A percentile compares a stretch with the other conserved stretches of the same genome.
Evolutionary conservation across 495 filamentous ascomycete species (phyloP).

Genomic region (Bombardia bombarda): DNA sequence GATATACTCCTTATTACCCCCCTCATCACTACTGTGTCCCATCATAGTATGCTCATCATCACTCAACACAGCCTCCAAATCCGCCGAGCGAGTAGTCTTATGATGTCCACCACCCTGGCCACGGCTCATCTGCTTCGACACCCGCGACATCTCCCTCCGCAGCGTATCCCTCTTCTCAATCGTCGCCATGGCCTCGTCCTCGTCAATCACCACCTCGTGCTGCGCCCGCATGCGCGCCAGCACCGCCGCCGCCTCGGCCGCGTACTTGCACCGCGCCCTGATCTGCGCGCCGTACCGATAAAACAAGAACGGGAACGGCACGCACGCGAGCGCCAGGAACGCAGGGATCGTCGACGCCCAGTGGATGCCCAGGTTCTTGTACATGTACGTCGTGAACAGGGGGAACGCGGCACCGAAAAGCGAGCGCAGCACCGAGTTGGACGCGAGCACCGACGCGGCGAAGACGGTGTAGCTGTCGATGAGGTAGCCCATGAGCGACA

Average conservation of each 20-base stretch:
- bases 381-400: constrained; percentile 75
- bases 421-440: constrained; percentile 59
- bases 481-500: constrained; percentile 71
- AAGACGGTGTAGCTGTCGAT: constrained; percentile 76
- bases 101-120: no score
- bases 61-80: no score
- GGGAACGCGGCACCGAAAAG: constrained; percentile 78
- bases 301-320: constrained; percentile 76
- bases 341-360: constrained; percentile 75
- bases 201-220: constrained; percentile 5
- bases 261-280: constrained; percentile 65
- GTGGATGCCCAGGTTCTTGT: constrained; percentile 64
- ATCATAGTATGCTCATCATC: no score
- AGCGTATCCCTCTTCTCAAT: constrained; percentile 2
- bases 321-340: constrained; percentile 65
- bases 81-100: no score
- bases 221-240: constrained; percentile 24
- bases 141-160: neutral
- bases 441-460: constrained; percentile 72
- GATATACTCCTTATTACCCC: no score
- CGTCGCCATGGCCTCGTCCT: constrained; percentile 4
- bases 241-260: constrained; percentile 53
- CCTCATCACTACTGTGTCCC: no score
- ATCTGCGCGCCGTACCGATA: constrained; percentile 65
- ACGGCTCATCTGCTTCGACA: no score